Evolutionary conservation across 306 rosid genomes (phyloP).

Genomic region (Cicer chorassanicum): DNA sequence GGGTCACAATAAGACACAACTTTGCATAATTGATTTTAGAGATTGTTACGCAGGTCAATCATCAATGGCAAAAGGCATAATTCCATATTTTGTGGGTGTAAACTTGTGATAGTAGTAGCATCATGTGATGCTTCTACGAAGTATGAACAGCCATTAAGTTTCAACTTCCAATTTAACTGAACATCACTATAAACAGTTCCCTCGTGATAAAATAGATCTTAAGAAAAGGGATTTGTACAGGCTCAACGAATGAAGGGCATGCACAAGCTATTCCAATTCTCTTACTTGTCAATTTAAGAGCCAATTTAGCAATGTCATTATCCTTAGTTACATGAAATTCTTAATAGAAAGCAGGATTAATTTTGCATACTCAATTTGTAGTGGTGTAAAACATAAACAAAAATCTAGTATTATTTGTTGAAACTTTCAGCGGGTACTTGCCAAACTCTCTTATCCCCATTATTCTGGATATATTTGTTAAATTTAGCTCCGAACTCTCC

Average conservation of each 20-base stretch:
- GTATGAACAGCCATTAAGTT: slow-evolving; percentile 28
- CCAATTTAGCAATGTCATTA: not conserved
- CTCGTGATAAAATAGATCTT: not conserved
- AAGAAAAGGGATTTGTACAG: slow-evolving; percentile 3
- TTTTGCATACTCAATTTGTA: not conserved
- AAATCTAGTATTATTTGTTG: not conserved
- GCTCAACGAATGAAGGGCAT: slow-evolving; percentile 12
- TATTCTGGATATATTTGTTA: not conserved
- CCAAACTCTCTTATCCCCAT: not conserved
- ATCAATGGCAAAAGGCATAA: slow-evolving; percentile 11
- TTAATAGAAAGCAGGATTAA: slow-evolving; percentile 4
- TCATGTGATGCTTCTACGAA: slow-evolving; percentile 18
- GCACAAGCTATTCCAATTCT: slow-evolving; percentile 4
- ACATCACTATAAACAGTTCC: slow-evolving; percentile 8
- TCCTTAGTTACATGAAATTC: not conserved
- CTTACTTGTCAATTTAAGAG: not conserved
- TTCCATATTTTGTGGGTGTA: not conserved
- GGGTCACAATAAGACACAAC: slow-evolving; percentile 22
- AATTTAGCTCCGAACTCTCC: not conserved
- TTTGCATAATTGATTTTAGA: not conserved
- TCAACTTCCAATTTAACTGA: slow-evolving; percentile 18
- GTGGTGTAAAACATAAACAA: too few relatives aligned
- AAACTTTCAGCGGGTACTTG: too few relatives aligned
- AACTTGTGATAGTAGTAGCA: slow-evolving; percentile 26
- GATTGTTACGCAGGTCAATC: slow-evolving; percentile 15